Conservation (phyloP, 2,329 filamentous ascomycete genomes). For the Ceratocystiopsis brevicomis region DNA sequence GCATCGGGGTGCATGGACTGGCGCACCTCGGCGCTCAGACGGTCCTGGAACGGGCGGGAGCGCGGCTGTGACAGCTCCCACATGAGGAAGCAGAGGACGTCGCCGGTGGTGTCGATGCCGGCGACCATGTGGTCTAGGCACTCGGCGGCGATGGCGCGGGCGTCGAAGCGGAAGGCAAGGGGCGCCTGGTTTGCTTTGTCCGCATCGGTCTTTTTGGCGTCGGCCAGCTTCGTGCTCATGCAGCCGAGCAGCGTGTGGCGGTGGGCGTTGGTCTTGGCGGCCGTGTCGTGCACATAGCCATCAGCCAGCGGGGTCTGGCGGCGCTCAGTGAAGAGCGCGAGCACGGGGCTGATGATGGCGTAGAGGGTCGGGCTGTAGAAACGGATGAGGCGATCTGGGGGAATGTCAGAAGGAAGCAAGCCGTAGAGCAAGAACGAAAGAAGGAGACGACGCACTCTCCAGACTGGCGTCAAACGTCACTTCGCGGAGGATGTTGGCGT, state of each 20-base stretch:
- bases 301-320: conserved; percentile 30
- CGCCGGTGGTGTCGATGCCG: conserved; percentile 53
- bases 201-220: conserved; percentile 3
- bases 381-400: conserved; percentile 35
- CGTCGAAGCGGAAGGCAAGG: conserved; percentile 20
- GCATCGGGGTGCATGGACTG: background rate
- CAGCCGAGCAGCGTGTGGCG: conserved; percentile 39
- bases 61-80: conserved; percentile 47
- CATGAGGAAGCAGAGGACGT: conserved; percentile 51
- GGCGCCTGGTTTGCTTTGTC: no score
- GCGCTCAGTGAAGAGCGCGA: conserved; percentile 19
- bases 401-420: background rate
- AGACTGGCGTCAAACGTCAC: conserved; percentile 49
- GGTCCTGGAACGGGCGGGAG: conserved; percentile 30
- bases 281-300: conserved; percentile 35
- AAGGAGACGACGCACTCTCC: conserved; percentile 31
- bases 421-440: conserved; percentile 2
- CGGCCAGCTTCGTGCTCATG: conserved; percentile 28
- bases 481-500: conserved; percentile 49
- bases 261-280: conserved; percentile 24
- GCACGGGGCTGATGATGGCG: conserved; percentile 23
- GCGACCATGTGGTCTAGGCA: conserved; percentile 55
- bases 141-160: conserved; percentile 42
- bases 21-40: conserved; percentile 32
- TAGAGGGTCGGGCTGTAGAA: conserved; percentile 37